Percentiles rank a stretch among this genome's conserved stretches.
These are phyloP conservation scores for Calocera cornea DNA, from an alignment of 768 basidiomycete genomes.

Conservation along the genomic window DNA sequence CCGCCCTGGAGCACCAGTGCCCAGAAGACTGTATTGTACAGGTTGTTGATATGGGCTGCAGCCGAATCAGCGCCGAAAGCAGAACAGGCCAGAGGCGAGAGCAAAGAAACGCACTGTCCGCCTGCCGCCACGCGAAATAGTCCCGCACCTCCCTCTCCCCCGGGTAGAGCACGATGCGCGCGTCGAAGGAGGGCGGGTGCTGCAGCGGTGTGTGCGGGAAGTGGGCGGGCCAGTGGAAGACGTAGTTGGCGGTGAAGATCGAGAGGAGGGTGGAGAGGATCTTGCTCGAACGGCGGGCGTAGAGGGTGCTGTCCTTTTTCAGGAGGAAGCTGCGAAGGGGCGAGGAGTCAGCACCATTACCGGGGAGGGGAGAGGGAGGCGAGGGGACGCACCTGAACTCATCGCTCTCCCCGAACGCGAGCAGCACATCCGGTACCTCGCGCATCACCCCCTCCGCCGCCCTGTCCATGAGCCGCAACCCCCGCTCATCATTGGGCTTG, in stretches of 20 bases:
- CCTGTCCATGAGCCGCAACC: slow-evolving; percentile 80
- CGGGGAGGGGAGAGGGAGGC: neutral
- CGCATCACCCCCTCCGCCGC: slow-evolving; percentile 74
- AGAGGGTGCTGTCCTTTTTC: slow-evolving; percentile 55
- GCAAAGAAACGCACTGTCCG: slow-evolving; percentile 63
- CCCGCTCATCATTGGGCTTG: slow-evolving; percentile 86
- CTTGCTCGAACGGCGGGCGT: slow-evolving; percentile 76
- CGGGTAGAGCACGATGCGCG: slow-evolving; percentile 74
- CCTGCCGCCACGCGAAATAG: slow-evolving; percentile 93
- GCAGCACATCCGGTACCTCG: slow-evolving; percentile 65
- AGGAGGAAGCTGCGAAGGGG: slow-evolving; percentile 62
- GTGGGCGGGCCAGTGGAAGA: slow-evolving; percentile 70
- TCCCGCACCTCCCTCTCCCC: slow-evolving; percentile 57
- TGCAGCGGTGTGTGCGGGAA: slow-evolving; percentile 57
- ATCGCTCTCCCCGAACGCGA: slow-evolving; percentile 93
- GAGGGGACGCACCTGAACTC: slow-evolving; percentile 64
- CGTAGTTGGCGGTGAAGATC: slow-evolving; percentile 80
- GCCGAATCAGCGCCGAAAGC: neutral
- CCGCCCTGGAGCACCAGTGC: slow-evolving; percentile 77
- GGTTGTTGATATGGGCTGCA: slow-evolving; percentile 90
- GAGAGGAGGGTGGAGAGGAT: slow-evolving; percentile 73
- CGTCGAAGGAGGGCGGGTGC: slow-evolving; percentile 89
- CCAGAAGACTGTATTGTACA: slow-evolving; percentile 96
- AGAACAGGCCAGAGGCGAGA: slow-evolving; percentile 7
- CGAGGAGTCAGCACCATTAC: neutral